These are phyloP conservation scores for Acanthamoeba triangularis DNA, from an alignment of 208 protist genomes.

Conservation along the genomic window DNA sequence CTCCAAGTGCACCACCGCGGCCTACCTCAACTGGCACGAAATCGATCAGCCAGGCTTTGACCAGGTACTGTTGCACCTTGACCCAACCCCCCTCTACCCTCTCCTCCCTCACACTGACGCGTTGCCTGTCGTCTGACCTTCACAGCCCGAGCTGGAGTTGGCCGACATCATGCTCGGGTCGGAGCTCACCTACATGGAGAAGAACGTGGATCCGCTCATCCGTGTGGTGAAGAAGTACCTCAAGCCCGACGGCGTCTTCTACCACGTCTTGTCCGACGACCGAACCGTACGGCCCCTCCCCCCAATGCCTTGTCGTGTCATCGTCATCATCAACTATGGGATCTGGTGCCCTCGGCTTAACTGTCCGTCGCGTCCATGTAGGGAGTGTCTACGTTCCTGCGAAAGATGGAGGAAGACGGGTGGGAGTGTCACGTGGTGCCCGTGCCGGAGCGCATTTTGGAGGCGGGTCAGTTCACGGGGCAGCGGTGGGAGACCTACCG, in stretches of 20 bases:
- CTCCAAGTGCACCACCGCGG: constrained; percentile 56
- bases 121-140: neutral
- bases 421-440: constrained; percentile 56
- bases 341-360: too few species aligned
- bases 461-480: constrained; percentile 22
- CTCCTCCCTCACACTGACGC: neutral
- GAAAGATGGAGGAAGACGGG: constrained; percentile 53
- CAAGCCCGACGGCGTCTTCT: constrained; percentile 85
- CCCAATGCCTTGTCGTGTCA: neutral
- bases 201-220: constrained; percentile 83
- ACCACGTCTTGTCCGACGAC: constrained; percentile 87
- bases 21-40: constrained; percentile 86
- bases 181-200: constrained; percentile 85
- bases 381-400: constrained; percentile 49
- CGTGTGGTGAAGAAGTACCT: constrained; percentile 84
- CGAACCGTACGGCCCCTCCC: constrained; percentile 76
- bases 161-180: constrained; percentile 87
- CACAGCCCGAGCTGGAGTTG: constrained; percentile 28
- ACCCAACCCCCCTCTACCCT: neutral
- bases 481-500: constrained; percentile 58
- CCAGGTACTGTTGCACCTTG: constrained; percentile 1
- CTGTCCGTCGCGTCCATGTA: neutral
- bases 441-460: constrained; percentile 1
- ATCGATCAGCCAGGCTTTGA: constrained; percentile 76
- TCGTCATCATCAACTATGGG: too few species aligned